Conservation (phyloP, 176 grass and related monocot genomes). For the Poa pratensis region DNA sequence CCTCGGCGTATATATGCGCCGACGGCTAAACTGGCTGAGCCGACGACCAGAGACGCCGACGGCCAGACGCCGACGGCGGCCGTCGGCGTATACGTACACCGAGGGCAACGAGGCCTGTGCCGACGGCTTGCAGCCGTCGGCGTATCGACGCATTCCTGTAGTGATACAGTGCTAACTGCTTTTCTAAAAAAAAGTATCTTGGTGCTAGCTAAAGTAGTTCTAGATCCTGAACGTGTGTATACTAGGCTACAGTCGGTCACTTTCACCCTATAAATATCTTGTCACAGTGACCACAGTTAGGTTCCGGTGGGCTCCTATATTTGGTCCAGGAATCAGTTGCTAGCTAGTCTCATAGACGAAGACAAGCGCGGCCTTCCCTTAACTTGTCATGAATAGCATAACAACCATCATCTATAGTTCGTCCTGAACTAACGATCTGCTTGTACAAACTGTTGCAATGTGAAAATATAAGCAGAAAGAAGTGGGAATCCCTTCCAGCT, state of each 20-base stretch:
- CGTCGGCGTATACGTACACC: too few species aligned
- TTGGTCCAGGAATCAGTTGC: background rate
- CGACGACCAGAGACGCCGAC: too few species aligned
- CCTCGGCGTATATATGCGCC: too few species aligned
- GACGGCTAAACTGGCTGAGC: too few species aligned
- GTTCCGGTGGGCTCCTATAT: conserved; percentile 6
- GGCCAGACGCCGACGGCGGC: too few species aligned
- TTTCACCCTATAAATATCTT: conserved; percentile 28
- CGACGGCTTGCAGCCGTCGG: too few species aligned
- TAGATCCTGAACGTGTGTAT: background rate
- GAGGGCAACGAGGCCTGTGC: too few species aligned
- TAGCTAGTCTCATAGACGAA: background rate
- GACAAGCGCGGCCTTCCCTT: background rate
- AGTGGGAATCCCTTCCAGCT: too few species aligned
- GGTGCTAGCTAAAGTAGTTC: too few species aligned
- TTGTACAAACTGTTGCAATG: background rate
- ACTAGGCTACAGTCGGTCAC: background rate
- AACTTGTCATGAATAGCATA: conserved; percentile 7
- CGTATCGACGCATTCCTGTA: too few species aligned
- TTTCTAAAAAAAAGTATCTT: too few species aligned
- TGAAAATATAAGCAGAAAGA: background rate
- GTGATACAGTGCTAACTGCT: background rate
- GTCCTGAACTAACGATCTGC: background rate
- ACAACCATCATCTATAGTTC: background rate
- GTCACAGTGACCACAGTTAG: conserved; percentile 3